Conservation (phyloP, 805 yeast species). For the Kluyveromyces nonfermentans region DNA sequence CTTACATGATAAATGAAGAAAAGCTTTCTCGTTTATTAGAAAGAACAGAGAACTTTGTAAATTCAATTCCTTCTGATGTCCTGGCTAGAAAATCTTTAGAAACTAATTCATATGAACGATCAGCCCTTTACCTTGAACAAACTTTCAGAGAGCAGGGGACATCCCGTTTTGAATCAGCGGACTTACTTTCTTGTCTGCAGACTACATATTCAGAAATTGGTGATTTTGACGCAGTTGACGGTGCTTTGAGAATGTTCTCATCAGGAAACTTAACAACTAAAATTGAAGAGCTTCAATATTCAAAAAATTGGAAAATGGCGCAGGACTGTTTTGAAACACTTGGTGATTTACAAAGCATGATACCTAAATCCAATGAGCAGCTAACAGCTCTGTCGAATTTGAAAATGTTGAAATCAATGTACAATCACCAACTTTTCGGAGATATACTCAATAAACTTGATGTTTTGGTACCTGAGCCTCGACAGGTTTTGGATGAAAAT, state of each 20-base stretch:
- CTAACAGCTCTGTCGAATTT: conserved; percentile 29
- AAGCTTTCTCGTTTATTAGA: conserved; percentile 18
- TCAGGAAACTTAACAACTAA: conserved; percentile 64
- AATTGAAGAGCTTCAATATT: conserved; percentile 70
- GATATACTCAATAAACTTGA: conserved; percentile 48
- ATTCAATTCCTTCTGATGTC: conserved; percentile 51
- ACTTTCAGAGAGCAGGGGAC: conserved; percentile 39
- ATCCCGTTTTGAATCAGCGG: conserved; percentile 17
- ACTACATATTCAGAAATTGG: conserved; percentile 78
- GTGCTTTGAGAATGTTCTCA: conserved; percentile 66
- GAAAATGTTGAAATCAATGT: conserved; percentile 58
- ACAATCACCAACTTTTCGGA: conserved; percentile 67
- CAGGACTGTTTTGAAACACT: conserved; percentile 73
- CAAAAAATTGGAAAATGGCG: conserved; percentile 80
- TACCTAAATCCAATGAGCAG: conserved; percentile 16
- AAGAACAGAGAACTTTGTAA: conserved; percentile 41
- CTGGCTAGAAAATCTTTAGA: conserved; percentile 75
- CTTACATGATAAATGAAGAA: conserved; percentile 20
- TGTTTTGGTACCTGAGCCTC: conserved; percentile 29
- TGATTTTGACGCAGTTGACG: conserved; percentile 85
- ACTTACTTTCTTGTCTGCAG: conserved; percentile 45
- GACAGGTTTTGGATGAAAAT: conserved; percentile 24
- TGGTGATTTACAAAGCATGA: conserved; percentile 34
- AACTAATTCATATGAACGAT: conserved; percentile 78
- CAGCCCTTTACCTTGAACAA: conserved; percentile 78